phyloP scores from a whole-genome alignment of 2,329 filamentous ascomycete species.

The Penicillium sp. region DNA sequence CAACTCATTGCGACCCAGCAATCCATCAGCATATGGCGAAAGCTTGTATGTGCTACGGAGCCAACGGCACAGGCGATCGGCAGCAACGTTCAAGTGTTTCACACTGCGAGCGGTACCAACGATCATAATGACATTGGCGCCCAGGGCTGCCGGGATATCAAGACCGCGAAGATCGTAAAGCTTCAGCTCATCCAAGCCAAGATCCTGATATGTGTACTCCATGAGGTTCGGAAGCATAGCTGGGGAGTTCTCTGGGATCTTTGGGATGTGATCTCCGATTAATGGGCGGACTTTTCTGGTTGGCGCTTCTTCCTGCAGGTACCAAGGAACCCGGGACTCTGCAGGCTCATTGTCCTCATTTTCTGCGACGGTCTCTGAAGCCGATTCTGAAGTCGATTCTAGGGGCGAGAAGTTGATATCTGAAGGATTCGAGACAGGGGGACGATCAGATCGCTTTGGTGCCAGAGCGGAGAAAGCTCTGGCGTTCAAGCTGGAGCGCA shows the following conservation, averaged over 20 bases:
- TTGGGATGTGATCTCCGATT: slow-evolving; percentile 59
- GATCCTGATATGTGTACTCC: slow-evolving; percentile 75
- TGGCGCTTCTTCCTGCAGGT: slow-evolving; percentile 66
- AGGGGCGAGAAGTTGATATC: slow-evolving; percentile 12
- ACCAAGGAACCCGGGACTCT: slow-evolving; percentile 67
- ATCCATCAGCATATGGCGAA: slow-evolving; percentile 76
- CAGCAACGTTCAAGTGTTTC: slow-evolving; percentile 87
- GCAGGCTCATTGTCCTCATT: slow-evolving; percentile 1
- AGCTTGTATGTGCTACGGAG: slow-evolving; percentile 71
- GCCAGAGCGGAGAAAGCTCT: slow-evolving; percentile 27
- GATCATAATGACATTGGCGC: slow-evolving; percentile 87
- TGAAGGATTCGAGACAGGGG: slow-evolving; percentile 16
- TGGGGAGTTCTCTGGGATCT: slow-evolving; percentile 68
- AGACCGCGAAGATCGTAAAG: slow-evolving; percentile 81
- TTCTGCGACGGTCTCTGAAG: background rate
- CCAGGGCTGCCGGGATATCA: slow-evolving; percentile 83
- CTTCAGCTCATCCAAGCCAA: slow-evolving; percentile 79
- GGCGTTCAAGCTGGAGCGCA: slow-evolving; percentile 15
- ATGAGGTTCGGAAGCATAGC: slow-evolving; percentile 70
- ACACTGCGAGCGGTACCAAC: slow-evolving; percentile 89
- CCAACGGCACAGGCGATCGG: slow-evolving; percentile 87
- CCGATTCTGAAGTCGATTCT: slow-evolving; percentile 1
- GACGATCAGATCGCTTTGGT: slow-evolving; percentile 25
- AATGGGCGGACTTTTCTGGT: slow-evolving; percentile 42
- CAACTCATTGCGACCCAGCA: slow-evolving; percentile 86